Evolutionary conservation across 805 yeast species (phyloP).

Genomic region (Kazachstania kunashirensis): DNA sequence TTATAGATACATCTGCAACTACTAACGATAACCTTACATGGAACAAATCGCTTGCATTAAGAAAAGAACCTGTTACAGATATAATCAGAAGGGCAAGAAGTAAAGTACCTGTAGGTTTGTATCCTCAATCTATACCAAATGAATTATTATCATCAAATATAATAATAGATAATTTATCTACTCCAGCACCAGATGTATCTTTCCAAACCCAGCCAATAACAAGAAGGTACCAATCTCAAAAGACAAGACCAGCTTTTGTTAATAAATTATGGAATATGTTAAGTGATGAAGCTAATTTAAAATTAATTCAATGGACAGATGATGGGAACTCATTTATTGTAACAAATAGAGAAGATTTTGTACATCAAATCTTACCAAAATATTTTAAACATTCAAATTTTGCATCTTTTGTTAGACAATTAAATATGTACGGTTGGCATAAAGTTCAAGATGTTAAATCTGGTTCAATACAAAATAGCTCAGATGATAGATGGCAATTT

Average conservation of each 20-base stretch:
- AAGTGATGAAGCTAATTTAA: slow-evolving; percentile 61
- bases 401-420: slow-evolving; percentile 90
- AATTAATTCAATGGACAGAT: slow-evolving; percentile 72
- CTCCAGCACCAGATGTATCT: neutral
- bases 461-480: slow-evolving; percentile 50
- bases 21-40: neutral
- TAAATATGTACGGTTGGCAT: slow-evolving; percentile 99
- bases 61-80: slow-evolving; percentile 5
- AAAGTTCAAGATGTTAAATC: slow-evolving; percentile 86
- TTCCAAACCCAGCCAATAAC: slow-evolving; percentile 2
- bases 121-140: neutral
- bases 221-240: slow-evolving; percentile 24
- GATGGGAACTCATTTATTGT: slow-evolving; percentile 85
- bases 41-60: neutral
- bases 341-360: slow-evolving; percentile 69
- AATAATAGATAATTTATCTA: too few relatives aligned
- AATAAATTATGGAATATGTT: slow-evolving; percentile 94
- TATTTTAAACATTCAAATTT: slow-evolving; percentile 93
- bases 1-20: neutral
- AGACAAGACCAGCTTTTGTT: slow-evolving; percentile 79
- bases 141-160: neutral
- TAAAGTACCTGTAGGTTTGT: neutral
- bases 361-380: slow-evolving; percentile 74
- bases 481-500: slow-evolving; percentile 85
- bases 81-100: slow-evolving; percentile 11